Evolutionary conservation across 2,329 filamentous ascomycete species (phyloP).

Genomic region (Xylaria sp.): DNA sequence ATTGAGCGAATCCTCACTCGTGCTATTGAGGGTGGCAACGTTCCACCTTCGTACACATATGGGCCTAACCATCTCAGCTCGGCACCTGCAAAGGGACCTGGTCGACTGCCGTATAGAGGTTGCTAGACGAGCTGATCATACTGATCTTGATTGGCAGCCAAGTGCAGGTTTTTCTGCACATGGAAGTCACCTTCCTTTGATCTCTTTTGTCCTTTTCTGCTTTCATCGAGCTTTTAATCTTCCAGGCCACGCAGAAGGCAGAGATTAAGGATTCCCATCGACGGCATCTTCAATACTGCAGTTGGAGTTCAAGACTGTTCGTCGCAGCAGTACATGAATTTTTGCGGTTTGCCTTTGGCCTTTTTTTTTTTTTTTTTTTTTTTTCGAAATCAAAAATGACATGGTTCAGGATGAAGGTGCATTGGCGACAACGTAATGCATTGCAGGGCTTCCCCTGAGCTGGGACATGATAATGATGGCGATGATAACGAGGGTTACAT

Average conservation of each 20-base stretch:
- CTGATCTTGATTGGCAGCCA: not conserved
- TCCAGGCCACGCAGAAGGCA: not conserved
- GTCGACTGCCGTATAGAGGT: not conserved
- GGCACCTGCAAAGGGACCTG: not conserved
- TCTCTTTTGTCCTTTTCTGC: conserved; percentile 3
- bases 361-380: no score
- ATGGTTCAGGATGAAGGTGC: not conserved
- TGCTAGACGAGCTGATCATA: not conserved
- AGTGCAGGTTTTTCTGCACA: not conserved
- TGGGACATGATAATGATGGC: not conserved
- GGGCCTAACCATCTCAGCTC: conserved; percentile 3
- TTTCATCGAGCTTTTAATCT: not conserved
- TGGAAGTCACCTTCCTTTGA: not conserved
- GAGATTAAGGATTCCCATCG: not conserved
- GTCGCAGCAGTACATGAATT: not conserved
- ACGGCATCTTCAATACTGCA: not conserved
- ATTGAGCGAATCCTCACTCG: conserved; percentile 56
- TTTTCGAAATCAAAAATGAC: not conserved
- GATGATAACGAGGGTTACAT: not conserved
- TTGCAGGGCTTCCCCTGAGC: not conserved
- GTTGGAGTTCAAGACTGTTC: not conserved
- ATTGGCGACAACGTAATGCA: not conserved
- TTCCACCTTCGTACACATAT: conserved; percentile 19
- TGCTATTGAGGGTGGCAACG: conserved; percentile 30
- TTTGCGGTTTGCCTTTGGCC: not conserved